Conservation (phyloP, 2,329 filamentous ascomycete genomes). For the Grosmannia penicillata region DNA sequence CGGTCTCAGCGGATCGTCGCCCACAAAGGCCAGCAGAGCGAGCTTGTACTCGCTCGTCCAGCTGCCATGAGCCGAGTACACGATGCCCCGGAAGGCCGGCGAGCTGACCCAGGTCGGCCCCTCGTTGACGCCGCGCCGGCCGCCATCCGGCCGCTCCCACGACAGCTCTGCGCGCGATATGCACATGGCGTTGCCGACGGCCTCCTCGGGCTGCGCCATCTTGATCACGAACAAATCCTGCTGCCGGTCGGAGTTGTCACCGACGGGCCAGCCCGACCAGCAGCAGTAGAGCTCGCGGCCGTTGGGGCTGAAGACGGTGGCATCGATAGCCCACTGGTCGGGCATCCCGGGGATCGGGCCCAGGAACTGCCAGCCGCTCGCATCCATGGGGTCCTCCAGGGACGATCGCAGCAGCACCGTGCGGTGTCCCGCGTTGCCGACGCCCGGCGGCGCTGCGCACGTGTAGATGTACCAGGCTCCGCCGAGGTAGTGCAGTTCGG, state of each 20-base stretch:
- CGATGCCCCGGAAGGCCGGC: conserved; percentile 10
- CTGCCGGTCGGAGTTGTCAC: conserved; percentile 9
- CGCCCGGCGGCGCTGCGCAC: conserved; percentile 3
- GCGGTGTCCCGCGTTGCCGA: conserved; percentile 6
- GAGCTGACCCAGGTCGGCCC: conserved; percentile 11
- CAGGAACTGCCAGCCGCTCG: conserved; percentile 9
- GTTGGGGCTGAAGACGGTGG: conserved; percentile 7
- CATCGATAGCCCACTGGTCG: conserved; percentile 12
- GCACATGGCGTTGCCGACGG: conserved; percentile 6
- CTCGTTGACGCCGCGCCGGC: conserved; percentile 11
- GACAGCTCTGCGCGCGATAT: conserved; percentile 8
- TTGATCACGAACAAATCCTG: conserved; percentile 11
- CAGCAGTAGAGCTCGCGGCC: conserved; percentile 9
- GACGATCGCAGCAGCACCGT: too few species aligned
- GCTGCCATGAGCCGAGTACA: conserved; percentile 11
- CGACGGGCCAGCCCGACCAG: conserved; percentile 12
- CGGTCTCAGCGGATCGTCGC: conserved; percentile 8
- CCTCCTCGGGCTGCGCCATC: conserved; percentile 11
- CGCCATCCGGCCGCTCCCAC: conserved; percentile 11
- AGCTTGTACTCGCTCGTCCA: conserved; percentile 13
- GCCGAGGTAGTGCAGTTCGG: conserved; percentile 35
- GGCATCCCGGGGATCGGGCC: conserved; percentile 11
- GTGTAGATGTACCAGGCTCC: conserved; percentile 38
- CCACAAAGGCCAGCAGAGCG: conserved; percentile 7
- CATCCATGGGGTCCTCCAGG: background rate